Percentiles rank a stretch among this genome's conserved stretches.
These are phyloP conservation scores for Vigna radiata DNA, from an alignment of 306 rosid genomes.

Conservation along the genomic window DNA sequence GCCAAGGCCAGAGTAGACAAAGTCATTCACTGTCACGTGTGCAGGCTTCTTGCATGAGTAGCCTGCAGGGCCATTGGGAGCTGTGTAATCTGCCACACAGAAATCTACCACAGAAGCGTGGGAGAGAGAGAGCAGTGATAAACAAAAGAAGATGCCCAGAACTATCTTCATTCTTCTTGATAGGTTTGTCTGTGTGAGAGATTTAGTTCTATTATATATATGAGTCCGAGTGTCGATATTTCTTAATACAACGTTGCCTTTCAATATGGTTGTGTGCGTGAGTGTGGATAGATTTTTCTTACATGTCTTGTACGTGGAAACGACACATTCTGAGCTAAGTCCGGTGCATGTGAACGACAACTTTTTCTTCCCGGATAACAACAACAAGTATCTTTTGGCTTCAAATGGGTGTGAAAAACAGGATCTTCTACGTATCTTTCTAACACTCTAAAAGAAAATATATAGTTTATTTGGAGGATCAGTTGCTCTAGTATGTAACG, in stretches of 20 bases:
- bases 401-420: slow-evolving; percentile 11
- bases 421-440: background rate
- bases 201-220: slow-evolving; percentile 31
- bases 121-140: slow-evolving; percentile 51
- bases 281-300: slow-evolving; percentile 28
- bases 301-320: slow-evolving; percentile 17
- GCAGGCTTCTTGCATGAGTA: slow-evolving; percentile 69
- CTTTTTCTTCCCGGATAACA: slow-evolving; percentile 40
- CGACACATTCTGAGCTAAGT: slow-evolving; percentile 51
- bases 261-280: slow-evolving; percentile 23
- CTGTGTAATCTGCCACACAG: slow-evolving; percentile 72
- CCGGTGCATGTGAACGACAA: slow-evolving; percentile 52
- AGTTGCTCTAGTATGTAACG: too few species aligned
- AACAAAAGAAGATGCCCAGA: slow-evolving; percentile 51
- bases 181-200: background rate
- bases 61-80: slow-evolving; percentile 69
- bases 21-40: slow-evolving; percentile 62
- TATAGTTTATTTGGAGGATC: too few species aligned
- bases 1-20: slow-evolving; percentile 64
- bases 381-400: slow-evolving; percentile 61
- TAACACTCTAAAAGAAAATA: background rate
- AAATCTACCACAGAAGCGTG: slow-evolving; percentile 76
- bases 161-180: slow-evolving; percentile 44
- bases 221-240: slow-evolving; percentile 31
- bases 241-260: background rate